phyloP scores from a whole-genome alignment of 2,329 filamentous ascomycete species.

The Hypoxylon sp. region DNA sequence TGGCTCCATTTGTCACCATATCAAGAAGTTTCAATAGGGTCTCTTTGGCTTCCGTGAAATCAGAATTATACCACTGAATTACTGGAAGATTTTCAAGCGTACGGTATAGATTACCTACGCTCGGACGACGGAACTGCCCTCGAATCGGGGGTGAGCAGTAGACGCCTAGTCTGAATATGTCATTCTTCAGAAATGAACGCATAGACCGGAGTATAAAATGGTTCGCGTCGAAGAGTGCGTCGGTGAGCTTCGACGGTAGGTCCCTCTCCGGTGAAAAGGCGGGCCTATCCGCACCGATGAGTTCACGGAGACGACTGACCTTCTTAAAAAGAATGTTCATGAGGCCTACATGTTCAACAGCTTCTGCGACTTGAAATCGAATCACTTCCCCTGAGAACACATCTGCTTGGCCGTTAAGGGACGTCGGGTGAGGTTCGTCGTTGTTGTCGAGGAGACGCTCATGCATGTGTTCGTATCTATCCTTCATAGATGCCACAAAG shows the following conservation, averaged over 20 bases:
- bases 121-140: not conserved
- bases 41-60: not conserved
- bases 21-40: conserved; percentile 2
- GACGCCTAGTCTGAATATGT: not conserved
- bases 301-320: not conserved
- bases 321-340: not conserved
- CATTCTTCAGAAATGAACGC: not conserved
- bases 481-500: conserved; percentile 7
- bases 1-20: not conserved
- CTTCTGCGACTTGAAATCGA: not conserved
- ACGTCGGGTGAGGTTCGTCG: not conserved
- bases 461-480: not conserved
- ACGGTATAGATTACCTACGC: not conserved
- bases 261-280: not conserved
- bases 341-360: not conserved
- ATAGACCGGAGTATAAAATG: not conserved
- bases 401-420: not conserved
- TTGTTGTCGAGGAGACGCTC: conserved; percentile 1
- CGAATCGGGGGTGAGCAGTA: conserved; percentile 20
- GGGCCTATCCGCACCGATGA: not conserved
- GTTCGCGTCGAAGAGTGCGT: not conserved
- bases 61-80: not conserved
- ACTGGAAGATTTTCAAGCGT: not conserved
- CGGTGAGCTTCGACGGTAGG: not conserved
- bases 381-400: conserved; percentile 11